Base-by-base conservation (phyloP, 148 eudicot species). In the Nepenthes gracilis region DNA sequence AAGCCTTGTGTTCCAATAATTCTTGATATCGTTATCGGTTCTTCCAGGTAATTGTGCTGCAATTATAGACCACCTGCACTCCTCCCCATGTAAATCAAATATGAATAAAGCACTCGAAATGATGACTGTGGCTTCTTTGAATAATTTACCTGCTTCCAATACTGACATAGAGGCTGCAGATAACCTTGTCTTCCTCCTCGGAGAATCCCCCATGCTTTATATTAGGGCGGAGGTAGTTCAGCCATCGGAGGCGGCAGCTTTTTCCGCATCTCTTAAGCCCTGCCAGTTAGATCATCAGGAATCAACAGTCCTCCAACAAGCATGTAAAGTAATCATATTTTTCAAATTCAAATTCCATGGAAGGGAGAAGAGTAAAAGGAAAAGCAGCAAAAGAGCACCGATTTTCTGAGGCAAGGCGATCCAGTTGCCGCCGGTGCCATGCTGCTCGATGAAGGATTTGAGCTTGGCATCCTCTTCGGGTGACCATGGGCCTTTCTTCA, bases 31-130 rank as follows among this genome's bases (percentile, higher is more conserved):
- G 53, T 90, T 90, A 35, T 90, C 97, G 2, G 97, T 90, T 76
- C 97, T 83, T 63, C 97, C 97, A 1, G 97, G 97, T 47, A 90
- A 61, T 61, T 90, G 97, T 36, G 97, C 92, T 63, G 97, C 97
- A 48, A 90, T 90, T 40, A 90, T 87, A 1, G 97, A 90, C 97
- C 97, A 90, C 77, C 92, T 90, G 54, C 56, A 62, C 60, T 47
- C 69, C 36, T 36, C 36, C 57, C 50, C 5, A 36, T 23, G 54
- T 13, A 10, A 49, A 54, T 53, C 58, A 36, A 35, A 57, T 11
- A 33, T 36, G n/a, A 13, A 6, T 11, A 64, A 55, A 55, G 23
- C 36, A 13, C 15, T 15, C n/a, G 33, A 35, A 35, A 58, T 2
- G 15, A 58, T 9, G 13, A 36, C 7, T 9, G n/a, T 35, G 6